Conservation (phyloP, 2,329 filamentous ascomycete genomes). For the Rugonectria rugulosa region DNA sequence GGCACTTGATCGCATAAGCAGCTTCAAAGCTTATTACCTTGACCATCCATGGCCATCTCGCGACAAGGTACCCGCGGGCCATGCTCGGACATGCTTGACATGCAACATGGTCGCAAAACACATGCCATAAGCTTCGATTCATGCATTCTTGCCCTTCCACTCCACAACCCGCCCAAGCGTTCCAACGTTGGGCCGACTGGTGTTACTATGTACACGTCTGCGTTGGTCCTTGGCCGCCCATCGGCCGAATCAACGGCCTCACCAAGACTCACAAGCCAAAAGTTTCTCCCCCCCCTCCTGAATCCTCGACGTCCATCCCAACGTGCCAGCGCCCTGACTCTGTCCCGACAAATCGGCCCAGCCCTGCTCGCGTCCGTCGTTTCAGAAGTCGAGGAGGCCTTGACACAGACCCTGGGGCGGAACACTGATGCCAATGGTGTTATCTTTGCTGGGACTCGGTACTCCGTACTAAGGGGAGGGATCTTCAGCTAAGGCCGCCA, state of each 20-base stretch:
- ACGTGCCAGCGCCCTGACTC: neutral
- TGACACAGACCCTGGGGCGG: too few species aligned
- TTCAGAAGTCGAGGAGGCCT: conserved; percentile 5
- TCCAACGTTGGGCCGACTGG: too few species aligned
- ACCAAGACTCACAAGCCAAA: neutral
- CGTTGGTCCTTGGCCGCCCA: neutral
- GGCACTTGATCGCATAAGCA: too few species aligned
- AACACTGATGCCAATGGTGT: neutral
- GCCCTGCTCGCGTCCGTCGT: conserved; percentile 16
- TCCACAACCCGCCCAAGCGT: too few species aligned
- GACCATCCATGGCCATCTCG: too few species aligned
- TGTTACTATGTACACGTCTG: too few species aligned
- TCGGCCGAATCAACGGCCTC: neutral
- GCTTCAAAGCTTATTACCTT: too few species aligned
- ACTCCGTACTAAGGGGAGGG: neutral
- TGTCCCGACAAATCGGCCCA: conserved; percentile 19
- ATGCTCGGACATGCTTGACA: too few species aligned
- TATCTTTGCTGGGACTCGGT: neutral
- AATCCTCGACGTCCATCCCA: conserved; percentile 1
- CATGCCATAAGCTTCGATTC: too few species aligned
- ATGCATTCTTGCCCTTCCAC: too few species aligned
- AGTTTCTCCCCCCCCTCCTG: neutral
- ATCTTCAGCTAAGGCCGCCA: neutral
- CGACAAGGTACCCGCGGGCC: too few species aligned
- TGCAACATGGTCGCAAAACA: too few species aligned